Percentiles rank a stretch among this genome's conserved stretches.
These are phyloP conservation scores for Physcia stellaris DNA, from an alignment of 495 filamentous ascomycete genomes.

Conservation along the genomic window DNA sequence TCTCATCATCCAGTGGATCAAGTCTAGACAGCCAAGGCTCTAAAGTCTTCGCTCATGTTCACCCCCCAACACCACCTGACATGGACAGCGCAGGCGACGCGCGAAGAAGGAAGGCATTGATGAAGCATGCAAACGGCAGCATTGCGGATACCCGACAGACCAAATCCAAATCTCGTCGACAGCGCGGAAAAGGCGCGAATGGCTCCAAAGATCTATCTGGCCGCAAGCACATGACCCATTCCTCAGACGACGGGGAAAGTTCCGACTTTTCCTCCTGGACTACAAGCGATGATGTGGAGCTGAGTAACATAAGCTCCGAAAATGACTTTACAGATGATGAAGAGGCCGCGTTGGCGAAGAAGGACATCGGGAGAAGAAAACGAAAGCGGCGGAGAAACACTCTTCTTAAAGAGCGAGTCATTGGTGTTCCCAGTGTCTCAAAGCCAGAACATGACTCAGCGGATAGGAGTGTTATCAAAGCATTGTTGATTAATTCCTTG, in stretches of 20 bases:
- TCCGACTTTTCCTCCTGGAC: constrained; percentile 35
- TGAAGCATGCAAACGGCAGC: constrained; percentile 8
- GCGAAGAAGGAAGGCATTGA: constrained; percentile 4
- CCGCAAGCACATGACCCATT: constrained; percentile 4
- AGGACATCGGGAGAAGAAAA: constrained; percentile 52
- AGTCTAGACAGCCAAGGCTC: constrained; percentile 6
- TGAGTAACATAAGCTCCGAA: constrained; percentile 45
- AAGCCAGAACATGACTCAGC: constrained; percentile 29
- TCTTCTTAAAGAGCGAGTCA: constrained; percentile 61
- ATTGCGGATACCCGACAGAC: constrained; percentile 23
- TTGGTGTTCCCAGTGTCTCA: constrained; percentile 27
- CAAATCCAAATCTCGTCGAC: constrained; percentile 19
- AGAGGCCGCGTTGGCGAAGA: constrained; percentile 69
- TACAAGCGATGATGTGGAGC: constrained; percentile 39
- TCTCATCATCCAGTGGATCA: constrained; percentile 1
- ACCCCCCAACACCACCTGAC: constrained; percentile 9
- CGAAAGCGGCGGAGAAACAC: constrained; percentile 52
- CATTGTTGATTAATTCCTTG: constrained; percentile 51
- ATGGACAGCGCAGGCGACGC: constrained; percentile 1
- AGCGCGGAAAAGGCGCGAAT: constrained; percentile 4
- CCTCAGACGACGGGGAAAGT: constrained; percentile 12
- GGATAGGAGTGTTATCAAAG: constrained; percentile 58
- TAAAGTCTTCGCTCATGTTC: constrained; percentile 6
- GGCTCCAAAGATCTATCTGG: constrained; percentile 12
- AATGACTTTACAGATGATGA: constrained; percentile 78